phyloP scores from a whole-genome alignment of 768 basidiomycete species.

The Pulveroboletus sp. region DNA sequence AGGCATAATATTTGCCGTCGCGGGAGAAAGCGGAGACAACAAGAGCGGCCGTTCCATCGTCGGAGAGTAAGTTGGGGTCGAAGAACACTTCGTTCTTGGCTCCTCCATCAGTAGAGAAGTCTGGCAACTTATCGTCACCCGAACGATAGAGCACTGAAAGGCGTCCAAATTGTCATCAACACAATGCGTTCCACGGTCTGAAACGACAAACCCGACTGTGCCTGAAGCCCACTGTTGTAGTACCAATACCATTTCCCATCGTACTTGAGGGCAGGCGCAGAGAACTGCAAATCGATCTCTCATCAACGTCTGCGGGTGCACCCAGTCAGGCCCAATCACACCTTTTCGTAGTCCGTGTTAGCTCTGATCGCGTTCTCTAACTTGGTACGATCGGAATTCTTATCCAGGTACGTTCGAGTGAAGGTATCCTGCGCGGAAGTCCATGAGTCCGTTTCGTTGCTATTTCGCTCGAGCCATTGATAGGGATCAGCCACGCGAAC shows the following conservation, averaged over 20 bases:
- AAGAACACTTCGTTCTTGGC: constrained; percentile 70
- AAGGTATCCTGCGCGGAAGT: constrained; percentile 55
- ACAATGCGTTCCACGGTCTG: not conserved
- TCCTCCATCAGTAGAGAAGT: constrained; percentile 42
- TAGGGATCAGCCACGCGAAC: constrained; percentile 70
- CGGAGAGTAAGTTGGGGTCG: constrained; percentile 69
- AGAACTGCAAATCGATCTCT: constrained; percentile 46
- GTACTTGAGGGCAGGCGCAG: constrained; percentile 53
- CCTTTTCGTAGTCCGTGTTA: constrained; percentile 51
- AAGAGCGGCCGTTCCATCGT: constrained; percentile 70
- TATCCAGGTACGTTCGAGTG: constrained; percentile 57
- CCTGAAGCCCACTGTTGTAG: constrained; percentile 72
- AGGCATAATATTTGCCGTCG: constrained; percentile 69
- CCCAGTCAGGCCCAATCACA: constrained; percentile 12
- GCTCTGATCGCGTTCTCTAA: constrained; percentile 57
- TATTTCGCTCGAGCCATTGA: constrained; percentile 65
- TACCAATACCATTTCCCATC: constrained; percentile 81
- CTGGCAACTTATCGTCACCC: constrained; percentile 49
- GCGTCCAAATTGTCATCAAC: too few relatives aligned
- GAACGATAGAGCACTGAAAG: constrained; percentile 59
- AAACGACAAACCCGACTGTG: constrained; percentile 45
- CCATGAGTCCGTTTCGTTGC: constrained; percentile 64
- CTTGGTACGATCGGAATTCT: constrained; percentile 53
- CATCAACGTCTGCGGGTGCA: not conserved
- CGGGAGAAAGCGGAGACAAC: constrained; percentile 56